phyloP scores from a whole-genome alignment of 1,139 yeast species.

The Suzukiozyma palmioleophila region DNA sequence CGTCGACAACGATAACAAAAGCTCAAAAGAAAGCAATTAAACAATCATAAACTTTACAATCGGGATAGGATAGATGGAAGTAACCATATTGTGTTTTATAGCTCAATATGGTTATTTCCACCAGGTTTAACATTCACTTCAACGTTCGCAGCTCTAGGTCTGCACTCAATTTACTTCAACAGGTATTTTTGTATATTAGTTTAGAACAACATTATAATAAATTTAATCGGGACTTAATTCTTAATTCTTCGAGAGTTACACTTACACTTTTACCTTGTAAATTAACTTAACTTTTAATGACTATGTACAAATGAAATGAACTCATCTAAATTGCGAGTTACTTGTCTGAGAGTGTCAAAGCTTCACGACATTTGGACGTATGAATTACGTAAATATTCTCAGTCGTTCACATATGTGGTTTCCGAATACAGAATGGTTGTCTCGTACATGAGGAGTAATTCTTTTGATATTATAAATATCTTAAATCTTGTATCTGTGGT shows the following conservation, averaged over 20 bases:
- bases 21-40: not conserved
- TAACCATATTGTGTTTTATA: too few species aligned
- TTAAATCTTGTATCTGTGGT: conserved; percentile 62
- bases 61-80: not conserved
- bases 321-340: too few species aligned
- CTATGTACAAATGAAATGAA: conserved; percentile 2
- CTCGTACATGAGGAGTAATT: too few species aligned
- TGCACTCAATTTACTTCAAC: not conserved
- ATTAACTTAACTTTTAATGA: not conserved
- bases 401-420: too few species aligned
- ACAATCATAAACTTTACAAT: not conserved
- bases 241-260: too few species aligned
- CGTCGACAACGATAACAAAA: not conserved
- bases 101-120: too few species aligned
- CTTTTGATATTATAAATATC: too few species aligned
- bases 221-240: not conserved
- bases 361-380: too few species aligned
- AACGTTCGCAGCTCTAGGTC: conserved; percentile 1
- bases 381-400: too few species aligned
- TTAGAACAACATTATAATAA: not conserved
- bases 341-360: too few species aligned
- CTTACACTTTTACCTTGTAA: too few species aligned
- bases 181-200: not conserved
- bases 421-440: too few species aligned
- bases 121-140: not conserved